Evolutionary conservation across 768 basidiomycete genomes (phyloP).

Genomic region (Termitomyces sp.): DNA sequence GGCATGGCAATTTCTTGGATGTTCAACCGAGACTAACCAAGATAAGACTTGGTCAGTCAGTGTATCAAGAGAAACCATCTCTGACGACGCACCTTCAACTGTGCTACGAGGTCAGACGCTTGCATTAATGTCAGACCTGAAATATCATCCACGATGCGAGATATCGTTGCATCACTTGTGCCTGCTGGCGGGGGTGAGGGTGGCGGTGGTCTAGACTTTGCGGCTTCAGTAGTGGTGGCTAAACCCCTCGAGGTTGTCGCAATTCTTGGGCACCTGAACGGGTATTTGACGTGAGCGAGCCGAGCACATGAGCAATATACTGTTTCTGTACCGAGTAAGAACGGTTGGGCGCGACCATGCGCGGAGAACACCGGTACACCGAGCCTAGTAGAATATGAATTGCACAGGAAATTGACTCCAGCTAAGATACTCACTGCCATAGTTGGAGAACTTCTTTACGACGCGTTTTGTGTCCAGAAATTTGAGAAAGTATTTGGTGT

Average conservation of each 20-base stretch:
- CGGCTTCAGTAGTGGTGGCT: slow-evolving; percentile 45
- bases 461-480: slow-evolving; percentile 23
- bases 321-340: slow-evolving; percentile 27
- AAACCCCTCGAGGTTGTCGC: slow-evolving; percentile 45
- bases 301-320: slow-evolving; percentile 1
- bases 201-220: slow-evolving; percentile 32
- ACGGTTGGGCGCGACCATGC: slow-evolving; percentile 33
- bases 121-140: slow-evolving; percentile 84
- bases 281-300: slow-evolving; percentile 1
- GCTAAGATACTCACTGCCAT: slow-evolving; percentile 36
- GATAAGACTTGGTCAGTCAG: not conserved
- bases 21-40: slow-evolving; percentile 74
- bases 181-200: slow-evolving; percentile 33
- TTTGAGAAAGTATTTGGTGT: slow-evolving; percentile 29
- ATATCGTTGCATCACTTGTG: slow-evolving; percentile 60
- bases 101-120: slow-evolving; percentile 88
- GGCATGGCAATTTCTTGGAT: slow-evolving; percentile 98
- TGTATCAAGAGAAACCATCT: not conserved
- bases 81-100: slow-evolving; percentile 66
- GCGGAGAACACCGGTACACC: slow-evolving; percentile 36
- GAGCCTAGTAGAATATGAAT: slow-evolving; percentile 28
- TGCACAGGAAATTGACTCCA: not conserved
- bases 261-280: slow-evolving; percentile 29
- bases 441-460: slow-evolving; percentile 3
- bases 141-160: slow-evolving; percentile 89